Conservation (phyloP, 164 flowering plant genomes). For the Macadamia tetraphylla region DNA sequence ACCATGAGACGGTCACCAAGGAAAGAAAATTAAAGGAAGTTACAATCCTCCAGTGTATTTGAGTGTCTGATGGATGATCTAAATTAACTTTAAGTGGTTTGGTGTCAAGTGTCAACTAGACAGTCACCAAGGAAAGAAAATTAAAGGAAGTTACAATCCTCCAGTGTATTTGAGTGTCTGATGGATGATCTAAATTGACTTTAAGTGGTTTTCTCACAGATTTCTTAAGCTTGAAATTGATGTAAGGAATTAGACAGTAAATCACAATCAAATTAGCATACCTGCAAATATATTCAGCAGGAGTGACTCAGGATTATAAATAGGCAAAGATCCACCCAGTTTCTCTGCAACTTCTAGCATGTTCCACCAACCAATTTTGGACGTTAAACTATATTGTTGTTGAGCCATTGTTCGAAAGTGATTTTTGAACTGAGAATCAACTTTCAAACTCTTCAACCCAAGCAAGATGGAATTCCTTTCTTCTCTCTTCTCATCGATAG, state of each 20-base stretch:
- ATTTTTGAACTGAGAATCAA: constrained; percentile 13
- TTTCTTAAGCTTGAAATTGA: not conserved
- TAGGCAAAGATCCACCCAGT: constrained; percentile 52
- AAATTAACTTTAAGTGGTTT: not conserved
- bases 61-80: not conserved
- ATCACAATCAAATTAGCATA: constrained; percentile 18
- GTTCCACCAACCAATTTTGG: constrained; percentile 30
- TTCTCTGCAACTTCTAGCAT: constrained; percentile 51
- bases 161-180: not conserved
- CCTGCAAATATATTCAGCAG: constrained; percentile 67
- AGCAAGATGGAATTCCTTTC: constrained; percentile 13
- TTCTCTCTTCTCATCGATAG: constrained; percentile 16
- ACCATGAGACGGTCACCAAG: not conserved
- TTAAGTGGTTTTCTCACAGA: not conserved
- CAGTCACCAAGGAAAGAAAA: not conserved
- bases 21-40: not conserved
- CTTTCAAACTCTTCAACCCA: constrained; percentile 14
- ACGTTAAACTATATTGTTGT: constrained; percentile 16
- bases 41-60: not conserved
- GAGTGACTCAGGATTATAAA: constrained; percentile 75
- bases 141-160: not conserved
- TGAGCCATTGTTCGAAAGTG: constrained; percentile 19
- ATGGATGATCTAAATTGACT: not conserved
- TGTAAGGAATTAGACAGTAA: not conserved
- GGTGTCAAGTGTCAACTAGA: no score